Base-by-base conservation (phyloP, 2,329 filamentous ascomycete genomes). In the Elsinoe batatas region DNA sequence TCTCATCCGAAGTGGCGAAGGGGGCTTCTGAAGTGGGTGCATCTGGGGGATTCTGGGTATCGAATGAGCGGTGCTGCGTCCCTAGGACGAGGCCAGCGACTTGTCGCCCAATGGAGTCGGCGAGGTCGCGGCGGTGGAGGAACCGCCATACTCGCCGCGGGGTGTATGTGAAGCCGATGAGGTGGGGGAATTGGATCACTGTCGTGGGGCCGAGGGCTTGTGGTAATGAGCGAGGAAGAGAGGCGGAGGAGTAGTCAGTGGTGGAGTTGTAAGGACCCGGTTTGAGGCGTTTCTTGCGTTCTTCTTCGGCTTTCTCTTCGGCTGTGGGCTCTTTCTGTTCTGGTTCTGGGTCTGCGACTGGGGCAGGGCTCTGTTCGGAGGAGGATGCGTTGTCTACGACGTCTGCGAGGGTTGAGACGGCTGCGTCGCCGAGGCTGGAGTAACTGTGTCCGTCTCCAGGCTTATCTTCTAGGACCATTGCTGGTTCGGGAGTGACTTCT, bases 131-230 rank as follows among this genome's bases (percentile, higher is more conserved):
- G 59, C 85, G 84, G 69, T 85, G 95, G 58, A 98, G 76, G 78
- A 91, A 98, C 61, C 93, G 87, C 66, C 86, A 87, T 58, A 97
- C 77, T 58, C 93, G 85, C 61, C 84, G 86, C 0, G 90, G 87
- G 2, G 91, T 96, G 73, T 93, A 91, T 60, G 87, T 75, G 76
- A 98, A 95, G 58, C 93, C 93, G 30, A 98, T 84, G 57, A 96
- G 80, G 68, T 97, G 91, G 1, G 91, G 91, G 69, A 95, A 87
- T 40, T 81, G 76, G 58, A 98, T 79, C 12, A 86, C 78, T 20
- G 79, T 76, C 5, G 85, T 83, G 42, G 89, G 89, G 36, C 84
- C 80, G 65, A 98, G 82, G 58, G 84, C 80, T 59, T 75, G 66
- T 3, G 91, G 91, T 42, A 86, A 79, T 43, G 79, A 75, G 30